These are phyloP conservation scores for Podila epicladia DNA, from an alignment of 192 early-diverging fungal species.

Conservation along the genomic window DNA sequence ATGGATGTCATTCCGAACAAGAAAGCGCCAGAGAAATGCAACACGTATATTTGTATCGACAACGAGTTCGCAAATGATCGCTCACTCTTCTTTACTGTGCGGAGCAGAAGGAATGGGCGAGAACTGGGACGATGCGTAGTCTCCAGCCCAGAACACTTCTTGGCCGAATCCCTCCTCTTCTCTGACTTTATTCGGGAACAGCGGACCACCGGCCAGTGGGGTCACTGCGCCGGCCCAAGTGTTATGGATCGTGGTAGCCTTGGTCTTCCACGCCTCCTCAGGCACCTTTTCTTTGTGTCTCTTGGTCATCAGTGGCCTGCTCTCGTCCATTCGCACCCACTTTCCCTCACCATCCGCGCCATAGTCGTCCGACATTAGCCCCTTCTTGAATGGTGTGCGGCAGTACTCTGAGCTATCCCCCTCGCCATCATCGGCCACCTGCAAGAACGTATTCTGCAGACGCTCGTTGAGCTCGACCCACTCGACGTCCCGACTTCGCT, in stretches of 20 bases:
- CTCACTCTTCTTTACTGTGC: too few species aligned
- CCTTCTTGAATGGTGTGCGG: background rate
- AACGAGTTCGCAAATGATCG: too few species aligned
- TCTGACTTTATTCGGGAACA: background rate
- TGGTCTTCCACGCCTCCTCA: background rate
- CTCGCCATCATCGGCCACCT: background rate
- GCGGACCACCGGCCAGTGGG: background rate
- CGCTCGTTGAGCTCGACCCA: conserved; percentile 13
- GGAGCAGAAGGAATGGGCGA: background rate
- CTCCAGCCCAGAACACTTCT: background rate
- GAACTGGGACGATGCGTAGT: background rate
- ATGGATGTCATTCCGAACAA: background rate
- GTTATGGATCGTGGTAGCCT: background rate
- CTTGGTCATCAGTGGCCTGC: background rate
- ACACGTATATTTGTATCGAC: too few species aligned
- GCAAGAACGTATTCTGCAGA: background rate
- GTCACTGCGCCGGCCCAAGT: background rate
- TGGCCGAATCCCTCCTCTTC: background rate
- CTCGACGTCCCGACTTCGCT: conserved; percentile 8
- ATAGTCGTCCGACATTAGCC: background rate
- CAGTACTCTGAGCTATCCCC: background rate
- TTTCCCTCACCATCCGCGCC: too few species aligned
- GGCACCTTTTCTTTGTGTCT: too few species aligned
- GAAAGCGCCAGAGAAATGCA: background rate
- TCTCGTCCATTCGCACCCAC: background rate